Evolutionary conservation across 306 rosid genomes (phyloP).

Genomic region (Cicer chorassanicum): DNA sequence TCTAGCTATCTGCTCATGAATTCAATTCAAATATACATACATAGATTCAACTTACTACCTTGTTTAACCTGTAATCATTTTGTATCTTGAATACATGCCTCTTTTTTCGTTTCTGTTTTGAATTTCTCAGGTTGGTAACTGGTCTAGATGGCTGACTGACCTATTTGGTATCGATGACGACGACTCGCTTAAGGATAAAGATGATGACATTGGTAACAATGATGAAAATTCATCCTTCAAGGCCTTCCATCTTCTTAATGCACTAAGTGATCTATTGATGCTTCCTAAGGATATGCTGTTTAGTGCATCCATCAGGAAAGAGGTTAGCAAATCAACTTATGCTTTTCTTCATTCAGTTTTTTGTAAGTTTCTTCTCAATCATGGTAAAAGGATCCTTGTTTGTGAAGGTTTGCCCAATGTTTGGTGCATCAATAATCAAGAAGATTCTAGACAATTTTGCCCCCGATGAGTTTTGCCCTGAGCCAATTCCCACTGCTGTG

Average conservation of each 20-base stretch:
- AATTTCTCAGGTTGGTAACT: constrained; percentile 83
- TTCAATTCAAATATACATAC: constrained; percentile 20
- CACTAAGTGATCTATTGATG: constrained; percentile 95
- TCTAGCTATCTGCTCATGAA: not conserved
- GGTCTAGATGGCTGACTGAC: constrained; percentile 95
- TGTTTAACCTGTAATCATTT: constrained; percentile 11
- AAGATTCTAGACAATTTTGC: constrained; percentile 75
- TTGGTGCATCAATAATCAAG: constrained; percentile 76
- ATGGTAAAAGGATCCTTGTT: constrained; percentile 38
- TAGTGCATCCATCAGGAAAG: constrained; percentile 75
- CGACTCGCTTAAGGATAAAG: constrained; percentile 58
- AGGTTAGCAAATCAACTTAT: constrained; percentile 60
- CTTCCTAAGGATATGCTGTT: constrained; percentile 98
- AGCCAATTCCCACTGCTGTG: constrained; percentile 77
- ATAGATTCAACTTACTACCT: constrained; percentile 18
- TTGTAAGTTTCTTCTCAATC: constrained; percentile 33
- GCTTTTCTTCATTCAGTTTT: constrained; percentile 26
- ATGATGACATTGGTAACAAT: constrained; percentile 48
- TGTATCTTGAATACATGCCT: constrained; percentile 4
- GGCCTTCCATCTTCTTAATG: constrained; percentile 85
- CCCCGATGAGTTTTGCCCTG: constrained; percentile 93
- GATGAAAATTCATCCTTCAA: constrained; percentile 68
- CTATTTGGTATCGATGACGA: constrained; percentile 80
- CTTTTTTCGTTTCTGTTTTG: constrained; percentile 36
- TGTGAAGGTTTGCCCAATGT: constrained; percentile 88